phyloP scores from a whole-genome alignment of 1,284 basidiomycete genomes.

The Malassezia pachydermatis region DNA sequence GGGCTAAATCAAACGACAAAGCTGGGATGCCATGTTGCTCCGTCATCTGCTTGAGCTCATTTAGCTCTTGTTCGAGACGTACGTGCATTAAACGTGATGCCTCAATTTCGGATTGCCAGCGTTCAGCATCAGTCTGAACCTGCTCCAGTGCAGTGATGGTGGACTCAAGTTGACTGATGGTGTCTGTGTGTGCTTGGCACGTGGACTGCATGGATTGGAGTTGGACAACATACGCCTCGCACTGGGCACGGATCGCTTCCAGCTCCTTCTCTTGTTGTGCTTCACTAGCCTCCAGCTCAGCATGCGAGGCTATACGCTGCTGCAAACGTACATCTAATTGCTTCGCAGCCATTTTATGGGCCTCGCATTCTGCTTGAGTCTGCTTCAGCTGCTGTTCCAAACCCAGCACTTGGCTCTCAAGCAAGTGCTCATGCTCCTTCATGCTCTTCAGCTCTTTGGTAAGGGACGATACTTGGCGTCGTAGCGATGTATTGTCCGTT shows the following conservation, averaged over 20 bases:
- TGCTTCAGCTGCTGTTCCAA: not conserved
- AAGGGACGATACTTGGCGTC: conserved; percentile 1
- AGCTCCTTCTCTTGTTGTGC: conserved; percentile 1
- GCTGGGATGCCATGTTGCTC: not conserved
- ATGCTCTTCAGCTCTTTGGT: not conserved
- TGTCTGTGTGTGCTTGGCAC: conserved; percentile 7
- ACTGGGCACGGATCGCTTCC: not conserved
- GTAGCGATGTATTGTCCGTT: conserved; percentile 35
- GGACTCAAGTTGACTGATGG: conserved; percentile 9
- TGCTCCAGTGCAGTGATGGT: conserved; percentile 6
- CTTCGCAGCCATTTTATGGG: not conserved
- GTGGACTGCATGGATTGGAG: not conserved
- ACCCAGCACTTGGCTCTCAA: conserved; percentile 1
- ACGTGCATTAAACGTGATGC: conserved; percentile 4
- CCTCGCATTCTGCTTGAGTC: not conserved
- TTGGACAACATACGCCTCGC: not conserved
- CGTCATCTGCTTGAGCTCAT: not conserved
- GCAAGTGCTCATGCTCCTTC: not conserved
- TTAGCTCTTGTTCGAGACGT: conserved; percentile 7
- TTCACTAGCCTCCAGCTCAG: not conserved
- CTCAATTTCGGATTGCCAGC: conserved; percentile 4
- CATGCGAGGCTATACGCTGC: not conserved
- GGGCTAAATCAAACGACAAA: not conserved
- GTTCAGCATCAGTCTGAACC: conserved; percentile 4
- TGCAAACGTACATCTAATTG: not conserved